A percentile compares a stretch with the other conserved stretches of the same genome.
Evolutionary conservation across 2,329 filamentous ascomycete genomes (phyloP).

Genomic region (Microsporum ferrugineum): DNA sequence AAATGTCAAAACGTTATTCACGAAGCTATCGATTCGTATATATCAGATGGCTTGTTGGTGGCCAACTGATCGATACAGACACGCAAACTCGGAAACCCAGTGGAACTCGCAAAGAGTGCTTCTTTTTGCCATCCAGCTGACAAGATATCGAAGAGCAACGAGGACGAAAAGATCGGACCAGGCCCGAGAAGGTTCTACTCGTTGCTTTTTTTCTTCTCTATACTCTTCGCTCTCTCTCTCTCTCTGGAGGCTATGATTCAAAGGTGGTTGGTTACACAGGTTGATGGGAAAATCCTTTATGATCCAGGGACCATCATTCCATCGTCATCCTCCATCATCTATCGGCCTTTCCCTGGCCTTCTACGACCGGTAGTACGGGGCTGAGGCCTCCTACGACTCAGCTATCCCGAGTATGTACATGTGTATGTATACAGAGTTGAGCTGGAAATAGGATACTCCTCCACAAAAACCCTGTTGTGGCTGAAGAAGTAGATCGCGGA

Average conservation of each 20-base stretch:
- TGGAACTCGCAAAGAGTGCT: background rate
- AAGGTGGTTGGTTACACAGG: background rate
- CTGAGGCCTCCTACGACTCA: background rate
- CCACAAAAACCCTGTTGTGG: background rate
- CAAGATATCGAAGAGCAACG: background rate
- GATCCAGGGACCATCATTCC: background rate
- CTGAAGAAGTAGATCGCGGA: background rate
- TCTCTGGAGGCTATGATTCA: background rate
- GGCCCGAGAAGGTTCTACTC: background rate
- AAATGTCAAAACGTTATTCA: background rate
- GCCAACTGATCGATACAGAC: slow-evolving; percentile 1
- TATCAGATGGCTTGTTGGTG: background rate
- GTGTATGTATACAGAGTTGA: background rate
- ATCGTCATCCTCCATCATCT: background rate
- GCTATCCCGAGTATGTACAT: background rate
- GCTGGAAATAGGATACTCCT: background rate
- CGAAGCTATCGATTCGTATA: background rate
- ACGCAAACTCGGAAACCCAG: background rate
- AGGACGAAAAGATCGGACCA: slow-evolving; percentile 1
- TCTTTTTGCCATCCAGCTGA: slow-evolving; percentile 1
- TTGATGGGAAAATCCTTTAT: background rate
- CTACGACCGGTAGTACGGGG: background rate
- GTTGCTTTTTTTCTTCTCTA: background rate
- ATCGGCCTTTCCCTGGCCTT: background rate
- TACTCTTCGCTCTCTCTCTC: background rate